Base-by-base conservation (phyloP, 1,139 yeast genomes). In the Pichia sp. region DNA sequence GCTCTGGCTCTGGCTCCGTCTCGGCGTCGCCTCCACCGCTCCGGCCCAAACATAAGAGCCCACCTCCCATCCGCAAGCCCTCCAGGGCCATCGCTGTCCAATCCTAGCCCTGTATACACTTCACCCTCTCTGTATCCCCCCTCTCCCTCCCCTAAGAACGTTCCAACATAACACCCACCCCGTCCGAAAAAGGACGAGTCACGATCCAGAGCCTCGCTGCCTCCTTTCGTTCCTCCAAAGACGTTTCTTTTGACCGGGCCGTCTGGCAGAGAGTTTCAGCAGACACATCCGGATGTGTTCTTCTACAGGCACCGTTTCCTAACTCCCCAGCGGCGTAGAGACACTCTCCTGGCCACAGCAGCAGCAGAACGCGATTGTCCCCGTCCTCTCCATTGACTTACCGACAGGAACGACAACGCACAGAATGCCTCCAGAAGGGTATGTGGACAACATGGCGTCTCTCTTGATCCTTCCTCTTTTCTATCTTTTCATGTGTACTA, bases 61-160 rank as follows among this genome's bases (percentile, higher is more conserved):
- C 49, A 3, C 49, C 49, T 7, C 49, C 49, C 4, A 40, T 45
- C 11, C 49, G 41, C 40, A 45, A 45, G 41, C 40, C 49, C n/a
- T 31, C 40, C 13, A 45, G 15, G 19, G 40, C 23, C 23, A 13
- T 30, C 8, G 29, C 15, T 23, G 15, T 44, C 15, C 29, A 42
- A 13, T 16, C 4, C 15, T 45, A 30, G 36, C 10, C 26, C 41
- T 13, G 29, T 45, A 29, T 31, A 15, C 40, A n/a, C 11, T 13
- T 29, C 11, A 10, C 10, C 13, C 13, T 41, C 26, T 44, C 4
- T 44, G 13, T 44, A 23, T 7, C 7, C 26, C 10, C 45, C 34
- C 47, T 44, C 4, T 5, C 34, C 7, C 10, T 10, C 16, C 16
- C 47, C 2, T 44, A 19, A 19, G 23, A 19, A 19, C 23, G 23